Evolutionary conservation across 495 filamentous ascomycete species (phyloP).

Genomic region (Penicillium diatomitis): DNA sequence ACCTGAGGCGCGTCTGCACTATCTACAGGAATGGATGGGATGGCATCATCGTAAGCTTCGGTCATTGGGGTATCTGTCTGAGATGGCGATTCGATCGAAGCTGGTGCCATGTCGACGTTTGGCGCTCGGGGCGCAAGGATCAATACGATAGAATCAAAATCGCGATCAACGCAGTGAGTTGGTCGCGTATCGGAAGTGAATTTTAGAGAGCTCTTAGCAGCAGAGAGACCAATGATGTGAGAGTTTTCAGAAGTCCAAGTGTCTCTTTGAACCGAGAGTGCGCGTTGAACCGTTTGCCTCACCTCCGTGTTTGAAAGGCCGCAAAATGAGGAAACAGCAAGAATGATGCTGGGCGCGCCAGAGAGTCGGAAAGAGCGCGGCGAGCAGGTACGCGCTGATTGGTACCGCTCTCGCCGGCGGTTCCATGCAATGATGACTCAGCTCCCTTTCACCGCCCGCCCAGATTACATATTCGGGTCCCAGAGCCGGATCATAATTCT

Average conservation of each 20-base stretch:
- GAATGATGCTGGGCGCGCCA: constrained; percentile 23
- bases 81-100: constrained; percentile 38
- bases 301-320: not conserved
- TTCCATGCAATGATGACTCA: constrained; percentile 18
- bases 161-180: constrained; percentile 6
- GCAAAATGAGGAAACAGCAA: constrained; percentile 6
- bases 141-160: constrained; percentile 1
- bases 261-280: not conserved
- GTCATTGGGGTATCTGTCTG: constrained; percentile 47
- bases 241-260: not conserved
- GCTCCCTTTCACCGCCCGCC: not conserved
- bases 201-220: not conserved
- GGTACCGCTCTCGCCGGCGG: constrained; percentile 2
- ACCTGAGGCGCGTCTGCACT: constrained; percentile 31
- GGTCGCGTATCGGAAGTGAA: constrained; percentile 5
- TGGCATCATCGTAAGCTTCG: constrained; percentile 49
- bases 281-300: not conserved
- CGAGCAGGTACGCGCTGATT: constrained; percentile 29
- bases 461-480: too few species aligned
- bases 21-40: constrained; percentile 37
- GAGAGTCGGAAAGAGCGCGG: constrained; percentile 31
- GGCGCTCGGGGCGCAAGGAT: constrained; percentile 24
- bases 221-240: not conserved
- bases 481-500: too few species aligned
- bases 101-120: constrained; percentile 49